Percentiles rank a stretch among this genome's conserved stretches.
These are phyloP conservation scores for Scytalidium lignicola DNA, from an alignment of 2,329 filamentous ascomycete genomes.

Conservation along the genomic window DNA sequence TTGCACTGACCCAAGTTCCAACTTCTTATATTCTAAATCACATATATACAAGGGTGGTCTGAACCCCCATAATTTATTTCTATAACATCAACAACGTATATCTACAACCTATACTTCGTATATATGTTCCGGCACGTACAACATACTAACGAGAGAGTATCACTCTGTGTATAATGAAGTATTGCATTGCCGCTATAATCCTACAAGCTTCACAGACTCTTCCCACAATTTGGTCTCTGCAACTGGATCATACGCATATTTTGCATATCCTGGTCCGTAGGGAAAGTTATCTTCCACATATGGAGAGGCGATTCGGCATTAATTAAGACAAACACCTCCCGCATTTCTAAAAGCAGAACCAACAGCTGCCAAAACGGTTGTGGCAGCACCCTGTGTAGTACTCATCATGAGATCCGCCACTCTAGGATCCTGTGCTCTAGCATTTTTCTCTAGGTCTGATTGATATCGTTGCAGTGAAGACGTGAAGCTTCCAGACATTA, in stretches of 20 bases:
- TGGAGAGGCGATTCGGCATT: constrained; percentile 32
- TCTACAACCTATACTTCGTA: no score
- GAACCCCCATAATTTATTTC: no score
- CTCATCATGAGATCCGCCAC: constrained; percentile 34
- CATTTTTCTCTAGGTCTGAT: constrained; percentile 36
- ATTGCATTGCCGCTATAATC: constrained; percentile 7
- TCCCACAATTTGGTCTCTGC: constrained; percentile 37
- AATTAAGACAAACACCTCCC: constrained; percentile 31
- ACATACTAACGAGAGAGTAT: no score
- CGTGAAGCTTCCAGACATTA: constrained; percentile 35
- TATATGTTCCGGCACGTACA: no score
- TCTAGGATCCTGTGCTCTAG: constrained; percentile 14
- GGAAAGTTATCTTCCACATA: constrained; percentile 19
- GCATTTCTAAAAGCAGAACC: constrained; percentile 26
- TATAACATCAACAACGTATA: no score
- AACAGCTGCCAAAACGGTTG: constrained; percentile 33
- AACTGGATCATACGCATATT: constrained; percentile 30
- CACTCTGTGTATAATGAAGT: no score
- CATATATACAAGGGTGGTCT: no score
- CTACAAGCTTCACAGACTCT: constrained; percentile 28
- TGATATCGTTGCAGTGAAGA: constrained; percentile 28
- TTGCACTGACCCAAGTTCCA: no score
- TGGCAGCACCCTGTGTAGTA: constrained; percentile 31
- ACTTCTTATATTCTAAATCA: no score
- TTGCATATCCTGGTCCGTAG: constrained; percentile 18